Percentiles rank a stretch among this genome's conserved stretches.
Evolutionary conservation across 2,329 filamentous ascomycete genomes (phyloP).

Genomic region (Cryphonectria nitschkei): DNA sequence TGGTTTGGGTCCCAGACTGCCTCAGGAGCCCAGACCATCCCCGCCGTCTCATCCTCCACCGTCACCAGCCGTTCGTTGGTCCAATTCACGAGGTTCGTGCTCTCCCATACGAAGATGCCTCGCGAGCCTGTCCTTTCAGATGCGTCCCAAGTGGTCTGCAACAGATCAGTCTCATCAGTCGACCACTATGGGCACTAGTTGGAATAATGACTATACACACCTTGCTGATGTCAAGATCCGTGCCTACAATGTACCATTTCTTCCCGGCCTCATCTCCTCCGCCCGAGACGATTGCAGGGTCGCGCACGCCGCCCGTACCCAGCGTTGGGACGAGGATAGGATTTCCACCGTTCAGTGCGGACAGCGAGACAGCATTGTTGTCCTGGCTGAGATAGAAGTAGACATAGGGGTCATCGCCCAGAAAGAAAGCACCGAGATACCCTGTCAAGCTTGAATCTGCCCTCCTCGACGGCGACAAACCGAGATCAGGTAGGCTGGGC

Average conservation of each 20-base stretch:
- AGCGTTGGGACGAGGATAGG: constrained; percentile 53
- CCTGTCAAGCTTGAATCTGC: constrained; percentile 48
- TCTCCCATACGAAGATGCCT: constrained; percentile 60
- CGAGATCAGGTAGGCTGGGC: constrained; percentile 28
- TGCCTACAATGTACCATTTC: constrained; percentile 61
- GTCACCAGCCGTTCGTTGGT: constrained; percentile 49
- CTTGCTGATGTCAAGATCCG: constrained; percentile 55
- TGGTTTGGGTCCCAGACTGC: constrained; percentile 55
- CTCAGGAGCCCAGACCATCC: constrained; percentile 63
- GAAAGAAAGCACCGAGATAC: constrained; percentile 59
- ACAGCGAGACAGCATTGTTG: constrained; percentile 53
- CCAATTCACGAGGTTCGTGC: constrained; percentile 55
- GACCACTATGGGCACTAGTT: no score
- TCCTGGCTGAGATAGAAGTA: constrained; percentile 59
- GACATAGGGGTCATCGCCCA: constrained; percentile 55
- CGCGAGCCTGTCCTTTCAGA: constrained; percentile 54
- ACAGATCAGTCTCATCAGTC: constrained; percentile 22
- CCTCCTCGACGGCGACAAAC: constrained; percentile 36
- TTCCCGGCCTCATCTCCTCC: constrained; percentile 49
- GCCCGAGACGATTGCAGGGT: constrained; percentile 53
- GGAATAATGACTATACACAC: constrained; percentile 32
- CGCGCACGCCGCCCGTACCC: constrained; percentile 56
- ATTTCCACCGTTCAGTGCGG: constrained; percentile 51
- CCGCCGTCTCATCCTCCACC: constrained; percentile 56
- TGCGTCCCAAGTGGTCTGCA: constrained; percentile 55